Conservation (phyloP, 371 early-diverging fungal genomes). For the Actinomucor elegans region DNA sequence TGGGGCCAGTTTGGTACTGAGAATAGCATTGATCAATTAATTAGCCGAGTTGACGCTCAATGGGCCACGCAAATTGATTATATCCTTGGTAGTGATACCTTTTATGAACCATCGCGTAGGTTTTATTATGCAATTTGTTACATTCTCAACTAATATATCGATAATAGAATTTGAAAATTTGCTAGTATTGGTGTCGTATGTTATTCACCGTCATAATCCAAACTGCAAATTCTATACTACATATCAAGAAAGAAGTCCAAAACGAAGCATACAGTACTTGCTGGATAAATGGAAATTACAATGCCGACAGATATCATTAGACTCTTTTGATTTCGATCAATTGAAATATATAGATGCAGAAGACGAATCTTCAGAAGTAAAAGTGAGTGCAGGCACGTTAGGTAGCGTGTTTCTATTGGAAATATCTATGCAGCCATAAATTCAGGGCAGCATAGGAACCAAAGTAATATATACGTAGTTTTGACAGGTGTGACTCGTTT, state of each 20-base stretch:
- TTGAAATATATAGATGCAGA: slow-evolving; percentile 26
- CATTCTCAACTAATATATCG: background rate
- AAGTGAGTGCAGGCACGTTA: slow-evolving; percentile 28
- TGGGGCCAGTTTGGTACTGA: slow-evolving; percentile 48
- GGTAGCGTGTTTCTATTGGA: slow-evolving; percentile 40
- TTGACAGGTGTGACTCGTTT: slow-evolving; percentile 13
- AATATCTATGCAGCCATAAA: too few relatives aligned
- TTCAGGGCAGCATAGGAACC: too few relatives aligned
- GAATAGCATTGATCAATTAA: slow-evolving; percentile 26
- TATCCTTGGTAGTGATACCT: slow-evolving; percentile 59
- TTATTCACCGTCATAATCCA: slow-evolving; percentile 51
- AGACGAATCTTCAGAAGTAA: slow-evolving; percentile 14
- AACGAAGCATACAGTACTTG: slow-evolving; percentile 53
- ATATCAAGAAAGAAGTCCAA: slow-evolving; percentile 60
- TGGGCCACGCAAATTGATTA: slow-evolving; percentile 38
- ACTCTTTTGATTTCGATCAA: slow-evolving; percentile 47
- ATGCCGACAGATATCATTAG: slow-evolving; percentile 41
- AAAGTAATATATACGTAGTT: too few relatives aligned
- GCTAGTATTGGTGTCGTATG: slow-evolving; percentile 43
- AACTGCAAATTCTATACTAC: slow-evolving; percentile 50
- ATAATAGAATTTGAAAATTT: slow-evolving; percentile 56
- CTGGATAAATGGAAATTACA: slow-evolving; percentile 53
- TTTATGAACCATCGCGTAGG: slow-evolving; percentile 58
- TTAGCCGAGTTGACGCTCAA: slow-evolving; percentile 13
- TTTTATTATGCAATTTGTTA: background rate